Evolutionary conservation across 169 alveolate genomes (phyloP).

Genomic region (Eimeria maxima): DNA sequence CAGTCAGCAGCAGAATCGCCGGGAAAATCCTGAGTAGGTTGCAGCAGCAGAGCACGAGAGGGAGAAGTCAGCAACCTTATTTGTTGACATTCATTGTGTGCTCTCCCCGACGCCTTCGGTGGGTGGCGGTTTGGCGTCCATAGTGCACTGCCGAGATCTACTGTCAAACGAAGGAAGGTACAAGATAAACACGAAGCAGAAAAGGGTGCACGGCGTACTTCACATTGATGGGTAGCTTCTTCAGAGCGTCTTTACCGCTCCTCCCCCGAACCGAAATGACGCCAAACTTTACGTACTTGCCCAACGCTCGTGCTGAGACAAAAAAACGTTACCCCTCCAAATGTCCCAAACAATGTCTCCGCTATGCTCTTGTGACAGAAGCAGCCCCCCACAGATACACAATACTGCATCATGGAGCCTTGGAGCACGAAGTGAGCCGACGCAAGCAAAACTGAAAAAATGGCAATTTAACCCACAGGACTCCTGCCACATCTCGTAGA

Average conservation of each 20-base stretch:
- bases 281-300: slow-evolving; percentile 76
- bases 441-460: neutral
- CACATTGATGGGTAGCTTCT: slow-evolving; percentile 66
- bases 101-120: neutral
- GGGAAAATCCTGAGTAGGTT: slow-evolving; percentile 66
- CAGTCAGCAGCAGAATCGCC: slow-evolving; percentile 68
- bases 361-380: neutral
- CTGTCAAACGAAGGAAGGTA: neutral
- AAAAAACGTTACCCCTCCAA: neutral
- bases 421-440: neutral
- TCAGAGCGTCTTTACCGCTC: slow-evolving; percentile 44
- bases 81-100: neutral
- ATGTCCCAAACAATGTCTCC: neutral
- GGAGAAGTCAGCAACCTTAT: neutral
- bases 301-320: slow-evolving; percentile 75
- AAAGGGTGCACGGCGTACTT: slow-evolving; percentile 27
- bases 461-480: slow-evolving; percentile 3
- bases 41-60: neutral
- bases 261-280: slow-evolving; percentile 54
- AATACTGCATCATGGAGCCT: neutral
- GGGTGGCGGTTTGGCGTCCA: neutral
- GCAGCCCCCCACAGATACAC: neutral
- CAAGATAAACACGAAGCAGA: neutral
- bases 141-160: neutral
- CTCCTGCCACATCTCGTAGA: slow-evolving; percentile 77